Evolutionary conservation across 2,329 filamentous ascomycete species (phyloP), one percentile per base, ranked within the genome.

Genomic region (Penicillium sp.): DNA sequence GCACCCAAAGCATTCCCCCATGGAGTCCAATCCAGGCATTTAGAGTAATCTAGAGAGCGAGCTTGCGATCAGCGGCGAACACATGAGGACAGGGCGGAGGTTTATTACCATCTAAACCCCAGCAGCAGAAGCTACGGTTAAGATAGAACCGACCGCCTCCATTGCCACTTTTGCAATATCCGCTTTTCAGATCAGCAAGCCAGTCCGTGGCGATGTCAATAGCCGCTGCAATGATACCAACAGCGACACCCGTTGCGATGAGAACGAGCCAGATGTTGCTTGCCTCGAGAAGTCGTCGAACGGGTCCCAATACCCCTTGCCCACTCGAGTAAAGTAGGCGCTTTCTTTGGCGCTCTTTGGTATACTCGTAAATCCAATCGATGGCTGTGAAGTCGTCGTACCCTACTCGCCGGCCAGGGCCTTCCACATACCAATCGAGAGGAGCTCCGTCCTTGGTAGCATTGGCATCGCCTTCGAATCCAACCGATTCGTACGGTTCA

Each of bases 291-390:
- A 93, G 67, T 48, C 84, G 80, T 44, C 77, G 80, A 37, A 84
- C 55, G 53, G 87, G 79, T 9, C 88, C 87, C 13, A 89, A 43
- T 4, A 95, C 51, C 0, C 88, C 85, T 13, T 77, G 73, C 6
- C 80, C 76, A 52, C 76, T 78, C 0, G 83, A 77, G 38, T 80
- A 77, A 13, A 98, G 71, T 18, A 84, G 76, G n/a, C 87, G 79
- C 55, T 93, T 69, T 15, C 92, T 79, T 62, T 94, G 87, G 13
- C 92, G 79, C 68, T 98, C 92, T 64, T 95, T 95, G 35, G 85
- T 92, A 60, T 96, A 95, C 65, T 98, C 92, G 55, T 95, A 96
- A 59, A 96, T 96, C 92, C 92, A 98, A 69, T 98, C 92, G 61
- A 98, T 98, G 41, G 92, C 90, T 11, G 90, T 95, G 61, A 95